A percentile compares a stretch with the other conserved stretches of the same genome.
Evolutionary conservation across 2,329 filamentous ascomycete species (phyloP).

Genomic region (Dactylellina leptospora): DNA sequence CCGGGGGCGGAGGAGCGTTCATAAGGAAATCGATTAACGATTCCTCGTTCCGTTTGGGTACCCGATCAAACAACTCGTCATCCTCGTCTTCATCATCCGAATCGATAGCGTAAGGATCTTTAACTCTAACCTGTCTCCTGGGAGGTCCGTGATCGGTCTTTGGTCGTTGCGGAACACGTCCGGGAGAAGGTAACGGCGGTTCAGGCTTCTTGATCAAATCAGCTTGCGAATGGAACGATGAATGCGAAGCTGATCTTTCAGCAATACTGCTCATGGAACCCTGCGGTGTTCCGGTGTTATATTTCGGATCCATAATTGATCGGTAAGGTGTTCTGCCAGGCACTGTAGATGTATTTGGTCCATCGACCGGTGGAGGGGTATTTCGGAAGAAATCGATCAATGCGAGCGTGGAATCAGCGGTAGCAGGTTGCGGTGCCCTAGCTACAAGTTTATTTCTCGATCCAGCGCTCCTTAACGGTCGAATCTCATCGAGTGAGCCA

Average conservation of each 20-base stretch:
- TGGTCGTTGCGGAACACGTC: conserved; percentile 56
- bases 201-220: conserved; percentile 67
- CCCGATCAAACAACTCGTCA: conserved; percentile 51
- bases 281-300: conserved; percentile 52
- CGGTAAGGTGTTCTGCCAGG: conserved; percentile 85
- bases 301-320: conserved; percentile 54
- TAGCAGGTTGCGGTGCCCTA: conserved; percentile 75
- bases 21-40: conserved; percentile 56
- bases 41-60: conserved; percentile 51
- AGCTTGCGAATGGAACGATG: conserved; percentile 78
- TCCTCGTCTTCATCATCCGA: conserved; percentile 65
- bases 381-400: conserved; percentile 92
- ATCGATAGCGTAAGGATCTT: conserved; percentile 94
- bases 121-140: conserved; percentile 78
- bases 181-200: conserved; percentile 59
- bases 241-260: conserved; percentile 62
- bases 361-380: conserved; percentile 64
- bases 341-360: conserved; percentile 67
- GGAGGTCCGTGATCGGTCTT: conserved; percentile 67
- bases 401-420: conserved; percentile 77
- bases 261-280: conserved; percentile 46
- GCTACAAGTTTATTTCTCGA: conserved; percentile 63
- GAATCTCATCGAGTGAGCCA: conserved; percentile 32
- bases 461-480: conserved; percentile 19
- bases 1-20: conserved; percentile 58